Conservation (phyloP, 2,329 filamentous ascomycete species). For the Colletotrichum brevisporum region DNA sequence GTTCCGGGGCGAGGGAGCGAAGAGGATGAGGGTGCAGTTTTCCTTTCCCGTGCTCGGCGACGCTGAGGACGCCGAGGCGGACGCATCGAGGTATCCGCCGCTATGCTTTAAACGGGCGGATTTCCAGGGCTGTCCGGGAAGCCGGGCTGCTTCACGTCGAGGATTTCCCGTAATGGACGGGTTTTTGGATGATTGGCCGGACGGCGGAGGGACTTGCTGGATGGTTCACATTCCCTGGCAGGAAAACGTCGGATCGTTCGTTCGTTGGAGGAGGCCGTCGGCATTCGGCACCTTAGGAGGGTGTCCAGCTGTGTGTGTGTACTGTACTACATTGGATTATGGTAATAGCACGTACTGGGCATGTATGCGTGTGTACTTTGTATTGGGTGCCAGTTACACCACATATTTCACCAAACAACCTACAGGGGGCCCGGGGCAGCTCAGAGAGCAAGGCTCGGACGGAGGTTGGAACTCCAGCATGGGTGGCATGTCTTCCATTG, state of each 20-base stretch:
- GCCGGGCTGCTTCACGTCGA: constrained; percentile 12
- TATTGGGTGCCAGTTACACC: not conserved
- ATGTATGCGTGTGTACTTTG: not conserved
- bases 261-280: not conserved
- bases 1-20: no score
- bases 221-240: not conserved
- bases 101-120: constrained; percentile 2
- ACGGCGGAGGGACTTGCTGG: not conserved
- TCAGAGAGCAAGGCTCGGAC: constrained; percentile 15
- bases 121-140: not conserved
- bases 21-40: not conserved
- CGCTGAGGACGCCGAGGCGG: not conserved
- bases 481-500: constrained; percentile 6
- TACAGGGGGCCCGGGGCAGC: not conserved
- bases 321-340: no score
- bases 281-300: no score
- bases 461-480: not conserved
- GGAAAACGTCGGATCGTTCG: not conserved
- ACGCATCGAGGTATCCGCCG: not conserved
- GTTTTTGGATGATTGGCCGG: constrained; percentile 8
- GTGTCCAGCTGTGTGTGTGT: not conserved
- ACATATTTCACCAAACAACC: no score
- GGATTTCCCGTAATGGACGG: not conserved
- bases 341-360: not conserved
- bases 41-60: constrained; percentile 5